phyloP scores from a whole-genome alignment of 2,329 filamentous ascomycete genomes.

The Ascochyta fabae region DNA sequence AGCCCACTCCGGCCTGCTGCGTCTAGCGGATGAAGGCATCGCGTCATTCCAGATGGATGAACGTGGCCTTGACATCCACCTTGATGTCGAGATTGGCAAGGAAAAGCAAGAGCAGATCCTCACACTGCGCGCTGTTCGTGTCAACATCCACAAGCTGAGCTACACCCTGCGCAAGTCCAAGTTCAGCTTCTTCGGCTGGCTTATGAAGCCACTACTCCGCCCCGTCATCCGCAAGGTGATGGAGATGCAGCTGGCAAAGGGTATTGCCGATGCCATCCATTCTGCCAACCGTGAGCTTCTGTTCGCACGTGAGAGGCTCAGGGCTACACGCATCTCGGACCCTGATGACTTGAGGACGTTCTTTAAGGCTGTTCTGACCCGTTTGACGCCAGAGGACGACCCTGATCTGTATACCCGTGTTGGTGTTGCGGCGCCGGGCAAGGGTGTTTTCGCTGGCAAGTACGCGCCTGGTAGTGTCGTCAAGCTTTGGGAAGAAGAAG shows the following conservation, averaged over 20 bases:
- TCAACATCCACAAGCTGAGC: constrained; percentile 84
- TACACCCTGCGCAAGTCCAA: constrained; percentile 78
- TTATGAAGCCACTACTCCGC: constrained; percentile 82
- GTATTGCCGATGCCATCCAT: constrained; percentile 73
- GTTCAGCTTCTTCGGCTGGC: constrained; percentile 78
- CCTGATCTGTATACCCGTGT: constrained; percentile 78
- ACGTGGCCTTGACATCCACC: constrained; percentile 81
- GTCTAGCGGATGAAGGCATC: constrained; percentile 81
- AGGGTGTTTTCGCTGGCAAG: constrained; percentile 77
- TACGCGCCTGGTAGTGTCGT: constrained; percentile 91
- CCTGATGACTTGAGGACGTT: constrained; percentile 83
- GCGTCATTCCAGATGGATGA: constrained; percentile 86
- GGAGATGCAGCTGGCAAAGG: constrained; percentile 76
- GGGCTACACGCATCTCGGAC: constrained; percentile 82
- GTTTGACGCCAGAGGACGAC: constrained; percentile 74
- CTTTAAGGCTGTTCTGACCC: constrained; percentile 78
- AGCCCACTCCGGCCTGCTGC: constrained; percentile 75
- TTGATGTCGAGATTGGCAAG: constrained; percentile 83
- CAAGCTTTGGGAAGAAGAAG: constrained; percentile 88
- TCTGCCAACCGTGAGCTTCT: constrained; percentile 83
- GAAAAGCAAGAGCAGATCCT: constrained; percentile 82
- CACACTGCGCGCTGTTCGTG: constrained; percentile 74
- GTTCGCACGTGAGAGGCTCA: constrained; percentile 83
- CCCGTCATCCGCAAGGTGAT: constrained; percentile 80
- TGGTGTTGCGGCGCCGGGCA: constrained; percentile 68